Evolutionary conservation across 306 rosid genomes (phyloP).

Genomic region (Vachellia collinsii): DNA sequence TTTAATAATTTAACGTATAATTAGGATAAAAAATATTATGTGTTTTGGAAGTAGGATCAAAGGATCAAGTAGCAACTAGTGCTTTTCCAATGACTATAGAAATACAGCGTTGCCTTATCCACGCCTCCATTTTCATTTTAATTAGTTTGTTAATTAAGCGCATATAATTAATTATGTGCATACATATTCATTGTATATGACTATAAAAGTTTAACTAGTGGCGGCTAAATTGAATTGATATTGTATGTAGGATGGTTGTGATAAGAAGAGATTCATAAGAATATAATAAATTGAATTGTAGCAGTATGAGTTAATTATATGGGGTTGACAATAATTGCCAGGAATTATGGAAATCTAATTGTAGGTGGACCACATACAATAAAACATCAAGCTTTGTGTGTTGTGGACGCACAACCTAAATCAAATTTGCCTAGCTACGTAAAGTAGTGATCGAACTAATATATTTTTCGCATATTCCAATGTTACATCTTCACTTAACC

Average conservation of each 20-base stretch:
- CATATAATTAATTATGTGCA: no score
- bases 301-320: background rate
- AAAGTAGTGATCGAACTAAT: conserved; percentile 32
- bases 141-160: background rate
- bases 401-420: conserved; percentile 33
- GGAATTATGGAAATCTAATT: conserved; percentile 40
- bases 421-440: conserved; percentile 38
- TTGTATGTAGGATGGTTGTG: no score
- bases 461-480: background rate
- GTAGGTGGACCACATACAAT: conserved; percentile 26
- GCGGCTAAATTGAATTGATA: no score
- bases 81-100: conserved; percentile 41
- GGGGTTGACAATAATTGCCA: conserved; percentile 50
- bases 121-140: conserved; percentile 11
- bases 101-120: conserved; percentile 36
- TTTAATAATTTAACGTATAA: no score
- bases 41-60: no score
- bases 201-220: no score
- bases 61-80: background rate
- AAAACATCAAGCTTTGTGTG: conserved; percentile 13
- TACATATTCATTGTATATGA: no score
- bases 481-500: background rate
- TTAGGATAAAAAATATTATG: no score
- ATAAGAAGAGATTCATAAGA: conserved; percentile 7
- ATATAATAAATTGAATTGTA: background rate